These are phyloP conservation scores for Magnolia officinalis DNA, from an alignment of 164 flowering plant genomes.

Conservation along the genomic window DNA sequence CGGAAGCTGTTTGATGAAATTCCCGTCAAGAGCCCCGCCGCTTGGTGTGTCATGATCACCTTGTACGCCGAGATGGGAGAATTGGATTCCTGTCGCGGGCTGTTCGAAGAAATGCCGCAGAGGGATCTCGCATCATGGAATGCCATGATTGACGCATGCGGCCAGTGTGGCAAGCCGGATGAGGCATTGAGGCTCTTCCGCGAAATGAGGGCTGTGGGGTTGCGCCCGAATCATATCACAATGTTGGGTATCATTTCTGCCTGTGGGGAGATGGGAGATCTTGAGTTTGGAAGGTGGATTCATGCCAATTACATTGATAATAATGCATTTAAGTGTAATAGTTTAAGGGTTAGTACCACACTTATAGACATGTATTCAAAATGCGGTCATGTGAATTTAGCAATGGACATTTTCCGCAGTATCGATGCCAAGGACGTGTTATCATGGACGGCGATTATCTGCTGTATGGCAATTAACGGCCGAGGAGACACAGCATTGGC, in stretches of 20 bases:
- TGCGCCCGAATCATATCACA: conserved; percentile 47
- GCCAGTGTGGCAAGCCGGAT: conserved; percentile 22
- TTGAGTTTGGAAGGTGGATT: conserved; percentile 53
- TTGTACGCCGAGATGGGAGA: conserved; percentile 42
- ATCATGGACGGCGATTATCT: conserved; percentile 51
- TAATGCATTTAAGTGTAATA: conserved; percentile 49
- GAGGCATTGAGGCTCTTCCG: conserved; percentile 47
- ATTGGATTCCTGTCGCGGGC: conserved; percentile 20
- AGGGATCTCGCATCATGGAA: conserved; percentile 65
- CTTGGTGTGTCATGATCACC: conserved; percentile 51
- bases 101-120: conserved; percentile 55
- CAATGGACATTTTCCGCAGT: conserved; percentile 30
- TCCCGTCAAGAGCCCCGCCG: conserved; percentile 42
- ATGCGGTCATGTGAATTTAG: conserved; percentile 49
- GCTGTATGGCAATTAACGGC: conserved; percentile 43
- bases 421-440: conserved; percentile 42
- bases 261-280: conserved; percentile 42
- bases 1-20: conserved; percentile 50
- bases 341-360: conserved; percentile 52
- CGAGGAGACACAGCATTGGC: conserved; percentile 41
- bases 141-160: conserved; percentile 37
- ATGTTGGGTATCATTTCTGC: conserved; percentile 50
- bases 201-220: conserved; percentile 41
- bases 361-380: conserved; percentile 61
- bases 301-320: conserved; percentile 35